phyloP scores from a whole-genome alignment of 2,329 filamentous ascomycete genomes.

The Paecilomyces niveus region DNA sequence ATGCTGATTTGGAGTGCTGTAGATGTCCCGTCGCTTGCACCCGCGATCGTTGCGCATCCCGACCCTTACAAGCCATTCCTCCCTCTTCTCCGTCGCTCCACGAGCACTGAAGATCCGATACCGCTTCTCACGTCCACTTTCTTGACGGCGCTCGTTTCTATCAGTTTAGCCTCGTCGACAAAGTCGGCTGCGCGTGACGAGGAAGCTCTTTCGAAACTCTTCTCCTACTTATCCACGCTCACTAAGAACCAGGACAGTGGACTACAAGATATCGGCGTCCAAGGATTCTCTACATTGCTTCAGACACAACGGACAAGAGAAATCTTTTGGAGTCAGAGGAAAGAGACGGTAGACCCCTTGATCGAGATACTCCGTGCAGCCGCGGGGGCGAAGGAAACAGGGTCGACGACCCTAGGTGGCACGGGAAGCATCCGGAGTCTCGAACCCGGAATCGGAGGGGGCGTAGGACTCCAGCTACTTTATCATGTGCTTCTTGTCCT shows the following conservation, averaged over 20 bases:
- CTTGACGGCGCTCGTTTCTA: slow-evolving; percentile 68
- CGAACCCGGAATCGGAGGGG: slow-evolving; percentile 58
- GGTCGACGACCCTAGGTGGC: slow-evolving; percentile 51
- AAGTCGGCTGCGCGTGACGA: slow-evolving; percentile 56
- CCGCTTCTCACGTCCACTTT: slow-evolving; percentile 85
- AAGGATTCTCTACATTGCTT: slow-evolving; percentile 79
- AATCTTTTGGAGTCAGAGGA: slow-evolving; percentile 85
- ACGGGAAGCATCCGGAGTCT: slow-evolving; percentile 57
- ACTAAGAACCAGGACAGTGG: slow-evolving; percentile 81
- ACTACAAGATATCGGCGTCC: slow-evolving; percentile 90
- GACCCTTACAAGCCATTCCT: slow-evolving; percentile 70
- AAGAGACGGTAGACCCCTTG: slow-evolving; percentile 75
- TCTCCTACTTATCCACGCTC: slow-evolving; percentile 77
- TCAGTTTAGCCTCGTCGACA: slow-evolving; percentile 54
- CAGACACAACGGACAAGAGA: slow-evolving; percentile 66
- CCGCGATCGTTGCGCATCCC: slow-evolving; percentile 65
- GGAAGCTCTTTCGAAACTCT: slow-evolving; percentile 71
- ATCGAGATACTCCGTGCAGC: slow-evolving; percentile 71
- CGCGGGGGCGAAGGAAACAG: slow-evolving; percentile 64
- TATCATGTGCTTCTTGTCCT: slow-evolving; percentile 91
- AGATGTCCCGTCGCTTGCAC: slow-evolving; percentile 75
- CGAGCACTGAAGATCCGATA: slow-evolving; percentile 77
- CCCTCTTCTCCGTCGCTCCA: slow-evolving; percentile 75
- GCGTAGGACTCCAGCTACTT: slow-evolving; percentile 83
- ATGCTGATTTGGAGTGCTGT: slow-evolving; percentile 6